Evolutionary conservation across 176 grass and related monocot species (phyloP).

Genomic region (Zea luxurians): DNA sequence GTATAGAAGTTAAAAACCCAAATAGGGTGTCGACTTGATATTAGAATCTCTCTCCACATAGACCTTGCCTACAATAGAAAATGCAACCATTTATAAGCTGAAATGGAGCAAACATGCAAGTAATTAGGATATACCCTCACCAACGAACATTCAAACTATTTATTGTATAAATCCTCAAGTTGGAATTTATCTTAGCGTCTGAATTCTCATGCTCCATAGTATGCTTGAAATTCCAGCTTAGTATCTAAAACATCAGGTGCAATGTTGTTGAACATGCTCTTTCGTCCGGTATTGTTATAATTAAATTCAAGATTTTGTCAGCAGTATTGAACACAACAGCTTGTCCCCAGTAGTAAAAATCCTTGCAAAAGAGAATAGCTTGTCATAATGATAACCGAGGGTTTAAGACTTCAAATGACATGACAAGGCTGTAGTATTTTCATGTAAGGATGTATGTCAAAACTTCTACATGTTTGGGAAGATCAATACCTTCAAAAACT

Average conservation of each 20-base stretch:
- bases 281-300: slow-evolving; percentile 63
- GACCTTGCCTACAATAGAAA: slow-evolving; percentile 83
- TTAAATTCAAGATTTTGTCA: slow-evolving; percentile 63
- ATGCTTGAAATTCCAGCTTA: slow-evolving; percentile 82
- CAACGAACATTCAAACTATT: slow-evolving; percentile 76
- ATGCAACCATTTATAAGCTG: slow-evolving; percentile 42
- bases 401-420: not conserved
- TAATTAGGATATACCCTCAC: slow-evolving; percentile 61
- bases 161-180: slow-evolving; percentile 67
- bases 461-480: not conserved
- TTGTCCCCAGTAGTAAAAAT: slow-evolving; percentile 94
- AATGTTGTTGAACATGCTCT: slow-evolving; percentile 72
- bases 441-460: not conserved
- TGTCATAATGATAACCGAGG: slow-evolving; percentile 29
- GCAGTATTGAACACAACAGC: slow-evolving; percentile 60
- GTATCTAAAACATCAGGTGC: slow-evolving; percentile 82
- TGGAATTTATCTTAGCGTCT: slow-evolving; percentile 53
- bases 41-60: slow-evolving; percentile 68
- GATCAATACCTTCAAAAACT: slow-evolving; percentile 79
- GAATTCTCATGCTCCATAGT: slow-evolving; percentile 49
- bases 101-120: slow-evolving; percentile 36
- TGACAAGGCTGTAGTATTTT: not conserved
- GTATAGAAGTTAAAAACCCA: slow-evolving; percentile 91
- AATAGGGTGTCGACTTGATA: slow-evolving; percentile 71
- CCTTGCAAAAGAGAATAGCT: slow-evolving; percentile 49